These are phyloP conservation scores for Suhomyces atakaporum DNA, from an alignment of 1,139 yeast species.

Conservation along the genomic window DNA sequence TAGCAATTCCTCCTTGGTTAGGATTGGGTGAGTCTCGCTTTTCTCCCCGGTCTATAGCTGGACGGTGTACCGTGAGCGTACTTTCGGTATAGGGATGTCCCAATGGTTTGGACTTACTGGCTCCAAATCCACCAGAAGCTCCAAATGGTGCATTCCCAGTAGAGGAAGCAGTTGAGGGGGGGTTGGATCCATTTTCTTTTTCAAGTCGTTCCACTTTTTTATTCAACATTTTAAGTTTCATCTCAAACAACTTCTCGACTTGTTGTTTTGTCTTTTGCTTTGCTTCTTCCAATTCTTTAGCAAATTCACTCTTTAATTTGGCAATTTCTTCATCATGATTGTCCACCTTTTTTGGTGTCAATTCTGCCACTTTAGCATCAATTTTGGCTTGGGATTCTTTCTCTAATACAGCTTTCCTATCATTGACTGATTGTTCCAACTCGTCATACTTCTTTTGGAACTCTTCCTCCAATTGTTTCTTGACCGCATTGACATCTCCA, in stretches of 20 bases:
- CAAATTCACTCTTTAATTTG: slow-evolving; percentile 30
- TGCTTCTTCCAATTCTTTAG: slow-evolving; percentile 33
- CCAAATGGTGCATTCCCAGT: background rate
- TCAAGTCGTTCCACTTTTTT: slow-evolving; percentile 44
- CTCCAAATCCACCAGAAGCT: slow-evolving; percentile 1
- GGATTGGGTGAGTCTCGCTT: slow-evolving; percentile 4
- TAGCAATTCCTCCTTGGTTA: slow-evolving; percentile 8
- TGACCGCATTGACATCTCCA: slow-evolving; percentile 5
- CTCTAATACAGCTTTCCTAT: slow-evolving; percentile 23
- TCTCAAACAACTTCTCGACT: slow-evolving; percentile 43
- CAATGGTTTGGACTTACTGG: slow-evolving; percentile 11
- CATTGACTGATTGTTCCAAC: slow-evolving; percentile 23
- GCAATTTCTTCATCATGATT: slow-evolving; percentile 27
- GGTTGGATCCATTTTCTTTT: slow-evolving; percentile 13
- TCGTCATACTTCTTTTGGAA: slow-evolving; percentile 20
- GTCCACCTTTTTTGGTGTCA: background rate
- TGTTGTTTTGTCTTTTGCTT: slow-evolving; percentile 31
- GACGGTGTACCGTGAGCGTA: slow-evolving; percentile 36
- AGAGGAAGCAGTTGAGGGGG: background rate
- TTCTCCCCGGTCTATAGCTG: slow-evolving; percentile 20
- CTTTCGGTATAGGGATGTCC: slow-evolving; percentile 33
- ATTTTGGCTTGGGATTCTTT: slow-evolving; percentile 19
- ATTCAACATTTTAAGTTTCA: slow-evolving; percentile 45
- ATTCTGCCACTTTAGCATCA: slow-evolving; percentile 4
- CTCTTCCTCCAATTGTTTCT: slow-evolving; percentile 18